A percentile compares a stretch with the other conserved stretches of the same genome.
phyloP scores from a whole-genome alignment of 169 alveolate species.

The Plasmodium fragile region DNA sequence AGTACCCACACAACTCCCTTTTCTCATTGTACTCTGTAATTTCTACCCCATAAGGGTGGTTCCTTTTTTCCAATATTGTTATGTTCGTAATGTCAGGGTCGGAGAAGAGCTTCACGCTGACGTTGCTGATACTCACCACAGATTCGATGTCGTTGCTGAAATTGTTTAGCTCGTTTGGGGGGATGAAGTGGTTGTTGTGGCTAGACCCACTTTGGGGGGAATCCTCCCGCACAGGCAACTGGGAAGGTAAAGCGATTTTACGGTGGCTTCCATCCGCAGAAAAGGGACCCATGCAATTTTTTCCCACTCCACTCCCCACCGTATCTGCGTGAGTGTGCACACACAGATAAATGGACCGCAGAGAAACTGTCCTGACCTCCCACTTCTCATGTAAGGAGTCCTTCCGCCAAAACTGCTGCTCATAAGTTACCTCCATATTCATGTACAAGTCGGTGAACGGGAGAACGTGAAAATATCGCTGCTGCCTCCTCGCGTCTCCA shows the following conservation, averaged over 20 bases:
- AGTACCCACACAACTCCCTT: conserved; percentile 53
- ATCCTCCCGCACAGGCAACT: background rate
- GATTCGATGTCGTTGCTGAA: conserved; percentile 62
- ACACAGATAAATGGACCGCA: conserved; percentile 68
- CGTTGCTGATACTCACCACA: conserved; percentile 31
- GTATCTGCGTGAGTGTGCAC: conserved; percentile 37
- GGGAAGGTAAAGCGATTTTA: background rate
- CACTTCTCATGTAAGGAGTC: conserved; percentile 67
- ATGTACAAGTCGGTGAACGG: conserved; percentile 70
- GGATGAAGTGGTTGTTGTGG: background rate
- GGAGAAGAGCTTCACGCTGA: conserved; percentile 18
- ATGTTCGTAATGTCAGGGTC: conserved; percentile 53
- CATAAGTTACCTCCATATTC: conserved; percentile 38
- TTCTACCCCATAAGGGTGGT: conserved; percentile 57
- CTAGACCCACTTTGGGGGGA: background rate
- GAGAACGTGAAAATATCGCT: conserved; percentile 29
- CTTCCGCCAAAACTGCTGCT: conserved; percentile 33
- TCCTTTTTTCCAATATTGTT: conserved; percentile 58
- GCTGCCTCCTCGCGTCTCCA: conserved; percentile 9
- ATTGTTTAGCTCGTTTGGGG: background rate
- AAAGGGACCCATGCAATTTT: background rate
- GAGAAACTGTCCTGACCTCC: conserved; percentile 38
- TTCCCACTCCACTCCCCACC: background rate
- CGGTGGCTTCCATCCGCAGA: background rate
- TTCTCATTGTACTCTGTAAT: conserved; percentile 63